phyloP scores from a whole-genome alignment of 2,329 filamentous ascomycete genomes.

The Balansia obtecta region DNA sequence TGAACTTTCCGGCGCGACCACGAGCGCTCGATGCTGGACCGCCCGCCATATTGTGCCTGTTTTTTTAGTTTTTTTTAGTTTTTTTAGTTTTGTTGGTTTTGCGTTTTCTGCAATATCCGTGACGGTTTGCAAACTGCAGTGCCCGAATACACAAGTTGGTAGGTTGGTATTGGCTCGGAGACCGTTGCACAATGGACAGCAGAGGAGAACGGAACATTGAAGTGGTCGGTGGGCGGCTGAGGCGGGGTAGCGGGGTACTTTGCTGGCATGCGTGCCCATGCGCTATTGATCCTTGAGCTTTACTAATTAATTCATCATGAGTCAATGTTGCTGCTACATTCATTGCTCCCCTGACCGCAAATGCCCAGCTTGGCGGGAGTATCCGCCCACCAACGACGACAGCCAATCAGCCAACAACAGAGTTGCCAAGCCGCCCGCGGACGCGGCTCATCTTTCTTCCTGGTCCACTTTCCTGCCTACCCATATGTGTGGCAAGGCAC shows the following conservation, averaged over 20 bases:
- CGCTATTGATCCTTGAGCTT: neutral
- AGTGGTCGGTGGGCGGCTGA: constrained; percentile 6
- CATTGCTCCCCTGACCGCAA: neutral
- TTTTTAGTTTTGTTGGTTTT: too few species aligned
- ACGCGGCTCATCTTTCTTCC: constrained; percentile 17
- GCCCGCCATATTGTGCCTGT: constrained; percentile 30
- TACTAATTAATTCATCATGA: too few species aligned
- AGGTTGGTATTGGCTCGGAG: neutral
- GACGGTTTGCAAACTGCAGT: neutral
- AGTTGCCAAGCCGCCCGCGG: neutral
- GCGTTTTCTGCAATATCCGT: neutral
- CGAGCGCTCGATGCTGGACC: constrained; percentile 38
- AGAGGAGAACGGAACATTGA: neutral
- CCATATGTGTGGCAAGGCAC: neutral
- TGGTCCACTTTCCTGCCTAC: constrained; percentile 6
- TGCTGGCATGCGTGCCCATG: neutral
- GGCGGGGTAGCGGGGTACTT: constrained; percentile 28
- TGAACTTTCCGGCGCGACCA: constrained; percentile 86
- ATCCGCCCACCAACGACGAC: constrained; percentile 4
- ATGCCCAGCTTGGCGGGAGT: neutral
- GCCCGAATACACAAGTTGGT: neutral
- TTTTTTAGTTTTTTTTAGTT: neutral
- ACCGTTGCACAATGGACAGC: neutral
- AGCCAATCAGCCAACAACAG: too few species aligned
- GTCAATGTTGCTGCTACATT: too few species aligned